Evolutionary conservation across 129 eudicot species (phyloP).

Genomic region (Silybum marianum): DNA sequence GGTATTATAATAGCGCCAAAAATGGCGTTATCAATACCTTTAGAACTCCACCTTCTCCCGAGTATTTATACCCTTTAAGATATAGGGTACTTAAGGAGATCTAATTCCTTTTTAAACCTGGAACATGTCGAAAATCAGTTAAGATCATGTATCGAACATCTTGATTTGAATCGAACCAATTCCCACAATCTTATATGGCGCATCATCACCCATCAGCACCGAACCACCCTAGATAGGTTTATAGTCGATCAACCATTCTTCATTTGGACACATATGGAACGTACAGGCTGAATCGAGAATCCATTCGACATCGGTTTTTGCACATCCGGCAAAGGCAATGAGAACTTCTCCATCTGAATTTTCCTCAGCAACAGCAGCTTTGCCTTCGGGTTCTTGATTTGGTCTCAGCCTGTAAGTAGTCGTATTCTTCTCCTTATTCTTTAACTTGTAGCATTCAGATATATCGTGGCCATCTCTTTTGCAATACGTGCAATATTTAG

Average conservation of each 20-base stretch:
- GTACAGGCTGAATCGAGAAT: background rate
- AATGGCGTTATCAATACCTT: too few relatives aligned
- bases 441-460: slow-evolving; percentile 1
- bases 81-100: slow-evolving; percentile 24
- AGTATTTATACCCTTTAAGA: slow-evolving; percentile 6
- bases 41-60: slow-evolving; percentile 10
- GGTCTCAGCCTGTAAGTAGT: background rate
- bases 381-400: background rate
- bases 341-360: slow-evolving; percentile 1
- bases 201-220: slow-evolving; percentile 1
- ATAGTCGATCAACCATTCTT: background rate
- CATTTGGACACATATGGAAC: slow-evolving; percentile 5
- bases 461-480: background rate
- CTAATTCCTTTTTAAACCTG: background rate
- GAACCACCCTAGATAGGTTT: background rate
- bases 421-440: background rate
- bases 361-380: background rate
- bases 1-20: too few relatives aligned
- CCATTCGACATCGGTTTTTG: slow-evolving; percentile 5
- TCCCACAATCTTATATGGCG: slow-evolving; percentile 15
- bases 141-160: slow-evolving; percentile 15
- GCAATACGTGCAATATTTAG: background rate
- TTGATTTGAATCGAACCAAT: slow-evolving; percentile 21
- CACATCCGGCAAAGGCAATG: slow-evolving; percentile 6
- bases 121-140: slow-evolving; percentile 19